Evolutionary conservation across 768 basidiomycete genomes (phyloP), one percentile per base, ranked within the genome.

Genomic region (Punctularia strigosozonata): DNA sequence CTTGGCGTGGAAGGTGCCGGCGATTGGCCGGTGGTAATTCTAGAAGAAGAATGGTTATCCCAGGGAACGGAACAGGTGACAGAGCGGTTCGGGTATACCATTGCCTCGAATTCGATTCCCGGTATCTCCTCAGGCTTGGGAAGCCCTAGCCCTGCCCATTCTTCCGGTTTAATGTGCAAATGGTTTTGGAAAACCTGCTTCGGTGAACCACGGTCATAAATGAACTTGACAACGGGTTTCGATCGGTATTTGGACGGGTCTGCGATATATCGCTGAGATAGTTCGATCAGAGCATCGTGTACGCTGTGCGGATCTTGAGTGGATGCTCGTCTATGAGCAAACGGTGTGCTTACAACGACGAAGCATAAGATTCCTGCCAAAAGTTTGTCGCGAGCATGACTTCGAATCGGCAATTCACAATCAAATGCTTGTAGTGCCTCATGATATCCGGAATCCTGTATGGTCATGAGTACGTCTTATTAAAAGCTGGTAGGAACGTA

Each of bases 1-100:
- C 50, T 83, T 82, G 33, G 73, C 69, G 46, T 84, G 81, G 54
- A 81, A 83, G 0, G 80, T 83, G 10, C 79, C 78, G 3, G 77
- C 53, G 17, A 76, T 43, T 3, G 72, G 71, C 25, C 67, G 59
- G 42, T 51, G 43, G 23, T 49, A 54, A 37, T 56, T 55, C 54
- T 54, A 24, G 17, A 31, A 13, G 22, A 12, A 33, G 14, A 6
- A 30, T 25, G 22, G 26, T 6, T 32, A 20, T 10, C 42, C 19
- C 15, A 10, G 22, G 30, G 10, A 7, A n/a, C 3, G 12, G 6
- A 24, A 25, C 26, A 19, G 33, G 12, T 5, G 8, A 20, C 25
- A 4, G 25, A 22, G 46, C 46, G 45, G 43, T 55, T 73, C 69
- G 43, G 63, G 73, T 46, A 73, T 74, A 34, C 33, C 45, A 80